A percentile compares a stretch with the other conserved stretches of the same genome.
These are phyloP conservation scores for Medicago truncatula DNA, from an alignment of 306 rosid genomes.

Conservation along the genomic window MtrunA17r5.0-ANR NC_053046.1:10140001-10140500, in stretches of 20 bases:
- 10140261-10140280: slow-evolving; percentile 24
- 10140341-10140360: slow-evolving; percentile 35
- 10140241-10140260: slow-evolving; percentile 31
- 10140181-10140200: slow-evolving; percentile 7
- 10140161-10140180: slow-evolving; percentile 10
- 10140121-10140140: slow-evolving; percentile 43
- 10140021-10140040: not conserved
- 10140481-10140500: slow-evolving; percentile 56
- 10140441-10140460: slow-evolving; percentile 49
- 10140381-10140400: slow-evolving; percentile 5
- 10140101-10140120: slow-evolving; percentile 37
- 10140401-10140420: slow-evolving; percentile 15
- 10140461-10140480: slow-evolving; percentile 47
- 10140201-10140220: slow-evolving; percentile 27
- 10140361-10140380: not conserved
- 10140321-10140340: slow-evolving; percentile 24
- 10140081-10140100: slow-evolving; percentile 34
- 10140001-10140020: not conserved
- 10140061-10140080: slow-evolving; percentile 4
- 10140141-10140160: slow-evolving; percentile 46
- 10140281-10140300: slow-evolving; percentile 26
- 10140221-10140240: slow-evolving; percentile 47
- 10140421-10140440: slow-evolving; percentile 16
- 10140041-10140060: not conserved
- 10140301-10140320: slow-evolving; percentile 3